These are phyloP conservation scores for Stereocaulon alpinum DNA, from an alignment of 495 filamentous ascomycete species.

Conservation along the genomic window DNA sequence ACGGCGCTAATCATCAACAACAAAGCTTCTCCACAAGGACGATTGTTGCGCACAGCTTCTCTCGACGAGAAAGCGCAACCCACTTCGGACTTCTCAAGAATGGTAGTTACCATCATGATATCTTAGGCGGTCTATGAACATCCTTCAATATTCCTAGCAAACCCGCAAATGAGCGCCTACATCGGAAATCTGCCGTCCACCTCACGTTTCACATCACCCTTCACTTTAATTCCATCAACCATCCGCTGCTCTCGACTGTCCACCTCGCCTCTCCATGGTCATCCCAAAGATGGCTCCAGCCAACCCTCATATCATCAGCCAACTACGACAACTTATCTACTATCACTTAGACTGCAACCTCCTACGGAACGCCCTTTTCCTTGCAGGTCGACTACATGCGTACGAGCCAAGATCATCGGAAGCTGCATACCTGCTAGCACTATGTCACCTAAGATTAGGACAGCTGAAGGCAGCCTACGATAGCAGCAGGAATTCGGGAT, in stretches of 20 bases:
- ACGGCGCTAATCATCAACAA: constrained; percentile 3
- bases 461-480: constrained; percentile 69
- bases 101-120: neutral
- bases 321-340: constrained; percentile 76
- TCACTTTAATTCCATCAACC: constrained; percentile 8
- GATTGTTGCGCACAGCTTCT: neutral
- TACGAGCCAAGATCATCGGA: constrained; percentile 71
- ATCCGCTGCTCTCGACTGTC: neutral
- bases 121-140: neutral
- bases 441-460: constrained; percentile 73
- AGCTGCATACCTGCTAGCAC: constrained; percentile 67
- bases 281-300: constrained; percentile 57
- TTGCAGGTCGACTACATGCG: constrained; percentile 74
- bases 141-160: constrained; percentile 7
- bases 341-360: constrained; percentile 91
- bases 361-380: constrained; percentile 79
- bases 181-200: neutral
- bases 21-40: constrained; percentile 1
- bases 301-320: constrained; percentile 52
- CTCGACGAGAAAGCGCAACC: constrained; percentile 4
- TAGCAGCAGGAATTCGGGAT: constrained; percentile 50
- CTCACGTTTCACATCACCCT: constrained; percentile 3
- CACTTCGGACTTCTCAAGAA: neutral
- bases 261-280: constrained; percentile 5
- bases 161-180: constrained; percentile 11